Evolutionary conservation across 352 stramenopile genomes (phyloP).

Genomic region (Pythium myriotylum): DNA sequence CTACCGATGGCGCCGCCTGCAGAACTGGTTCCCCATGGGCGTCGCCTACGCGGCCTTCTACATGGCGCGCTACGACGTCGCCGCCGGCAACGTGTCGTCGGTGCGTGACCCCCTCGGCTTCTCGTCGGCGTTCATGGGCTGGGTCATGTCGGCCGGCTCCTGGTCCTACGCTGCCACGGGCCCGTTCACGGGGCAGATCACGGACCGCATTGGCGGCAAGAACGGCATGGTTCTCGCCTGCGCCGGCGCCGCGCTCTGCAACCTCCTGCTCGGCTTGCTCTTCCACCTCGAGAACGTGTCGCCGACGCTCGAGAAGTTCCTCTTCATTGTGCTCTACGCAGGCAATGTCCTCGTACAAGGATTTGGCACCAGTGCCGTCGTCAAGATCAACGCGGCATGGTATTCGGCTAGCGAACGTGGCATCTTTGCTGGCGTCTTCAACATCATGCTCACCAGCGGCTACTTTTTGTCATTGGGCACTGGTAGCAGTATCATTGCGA

Average conservation of each 20-base stretch:
- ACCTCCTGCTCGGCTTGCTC: slow-evolving; percentile 54
- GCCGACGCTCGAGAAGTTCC: slow-evolving; percentile 30
- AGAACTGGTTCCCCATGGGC: slow-evolving; percentile 82
- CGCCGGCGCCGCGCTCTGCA: slow-evolving; percentile 61
- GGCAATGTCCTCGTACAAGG: slow-evolving; percentile 71
- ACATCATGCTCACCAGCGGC: slow-evolving; percentile 76
- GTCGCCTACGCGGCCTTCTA: slow-evolving; percentile 78
- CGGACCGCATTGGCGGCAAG: slow-evolving; percentile 67
- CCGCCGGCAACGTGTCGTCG: slow-evolving; percentile 64
- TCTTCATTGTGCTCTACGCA: slow-evolving; percentile 69
- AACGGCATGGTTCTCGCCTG: slow-evolving; percentile 77
- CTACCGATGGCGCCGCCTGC: slow-evolving; percentile 67
- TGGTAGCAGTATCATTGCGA: slow-evolving; percentile 62
- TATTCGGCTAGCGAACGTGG: slow-evolving; percentile 65
- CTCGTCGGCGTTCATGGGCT: slow-evolving; percentile 75
- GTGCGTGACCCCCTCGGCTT: slow-evolving; percentile 57
- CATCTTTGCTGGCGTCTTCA: slow-evolving; percentile 75
- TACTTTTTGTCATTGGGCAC: slow-evolving; percentile 76
- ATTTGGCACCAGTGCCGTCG: slow-evolving; percentile 79
- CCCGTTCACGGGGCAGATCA: slow-evolving; percentile 73
- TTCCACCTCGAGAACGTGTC: slow-evolving; percentile 48
- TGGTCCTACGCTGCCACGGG: slow-evolving; percentile 73
- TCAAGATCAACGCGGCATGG: slow-evolving; percentile 86
- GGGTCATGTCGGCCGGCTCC: slow-evolving; percentile 69
- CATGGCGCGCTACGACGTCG: slow-evolving; percentile 78